Percentiles rank a stretch among this genome's conserved stretches.
Conservation (phyloP, 2,329 filamentous ascomycete genomes). For the Cladosporium phlei region DNA sequence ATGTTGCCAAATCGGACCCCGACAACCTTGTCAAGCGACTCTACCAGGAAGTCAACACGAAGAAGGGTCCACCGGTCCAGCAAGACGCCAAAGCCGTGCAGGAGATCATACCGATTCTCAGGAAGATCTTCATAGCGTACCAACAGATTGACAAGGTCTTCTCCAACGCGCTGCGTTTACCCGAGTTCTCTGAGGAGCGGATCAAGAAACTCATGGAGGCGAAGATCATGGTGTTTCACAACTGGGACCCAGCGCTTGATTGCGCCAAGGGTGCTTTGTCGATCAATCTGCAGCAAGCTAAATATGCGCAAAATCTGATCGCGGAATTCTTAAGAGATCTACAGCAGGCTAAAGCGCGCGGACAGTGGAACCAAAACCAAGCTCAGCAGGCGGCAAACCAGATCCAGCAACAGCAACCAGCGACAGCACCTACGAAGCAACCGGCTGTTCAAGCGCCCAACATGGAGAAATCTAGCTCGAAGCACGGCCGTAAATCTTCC, state of each 20-base stretch:
- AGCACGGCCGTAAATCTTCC: conserved; percentile 22
- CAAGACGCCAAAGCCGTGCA: conserved; percentile 20
- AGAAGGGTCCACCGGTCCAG: conserved; percentile 26
- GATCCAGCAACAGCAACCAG: conserved; percentile 16
- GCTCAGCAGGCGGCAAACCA: conserved; percentile 12
- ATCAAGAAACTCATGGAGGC: conserved; percentile 25
- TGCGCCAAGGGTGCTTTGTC: conserved; percentile 28
- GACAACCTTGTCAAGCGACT: conserved; percentile 14
- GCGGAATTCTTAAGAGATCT: conserved; percentile 26
- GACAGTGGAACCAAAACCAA: conserved; percentile 15
- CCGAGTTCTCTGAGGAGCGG: conserved; percentile 21
- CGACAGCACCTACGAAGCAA: neutral
- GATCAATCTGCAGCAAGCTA: conserved; percentile 21
- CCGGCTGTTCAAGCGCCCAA: conserved; percentile 2
- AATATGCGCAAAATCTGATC: conserved; percentile 21
- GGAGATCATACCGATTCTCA: conserved; percentile 21
- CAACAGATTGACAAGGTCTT: conserved; percentile 23
- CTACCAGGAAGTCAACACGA: conserved; percentile 21
- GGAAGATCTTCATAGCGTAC: conserved; percentile 24
- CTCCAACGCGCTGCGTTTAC: conserved; percentile 17
- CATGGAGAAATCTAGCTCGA: conserved; percentile 20
- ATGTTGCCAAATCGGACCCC: conserved; percentile 26
- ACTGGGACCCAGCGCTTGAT: conserved; percentile 21
- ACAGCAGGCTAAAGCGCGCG: conserved; percentile 22
- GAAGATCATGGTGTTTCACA: conserved; percentile 26